phyloP scores from a whole-genome alignment of 1,284 basidiomycete species.

The Pulveroboletus sp. region DNA sequence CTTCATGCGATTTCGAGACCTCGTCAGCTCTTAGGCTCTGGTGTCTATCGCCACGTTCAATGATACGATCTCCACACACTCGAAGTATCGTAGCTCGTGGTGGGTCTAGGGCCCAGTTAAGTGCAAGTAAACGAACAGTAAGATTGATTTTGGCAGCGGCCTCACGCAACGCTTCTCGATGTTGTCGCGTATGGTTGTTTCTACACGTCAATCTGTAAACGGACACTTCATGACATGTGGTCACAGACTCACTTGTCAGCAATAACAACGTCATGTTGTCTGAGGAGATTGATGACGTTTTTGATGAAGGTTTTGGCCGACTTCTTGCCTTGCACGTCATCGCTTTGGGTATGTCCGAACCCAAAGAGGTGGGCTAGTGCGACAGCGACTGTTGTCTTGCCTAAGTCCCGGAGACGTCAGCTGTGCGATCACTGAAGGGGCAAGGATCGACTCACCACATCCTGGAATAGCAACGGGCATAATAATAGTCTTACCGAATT shows the following conservation, averaged over 20 bases:
- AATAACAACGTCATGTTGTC: conserved; percentile 75
- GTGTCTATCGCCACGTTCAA: conserved; percentile 78
- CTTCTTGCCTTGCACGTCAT: conserved; percentile 85
- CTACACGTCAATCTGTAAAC: conserved; percentile 41
- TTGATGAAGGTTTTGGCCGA: conserved; percentile 75
- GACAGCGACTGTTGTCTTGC: conserved; percentile 86
- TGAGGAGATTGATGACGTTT: conserved; percentile 68
- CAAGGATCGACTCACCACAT: conserved; percentile 61
- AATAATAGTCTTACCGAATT: conserved; percentile 80
- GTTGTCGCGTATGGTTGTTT: conserved; percentile 85
- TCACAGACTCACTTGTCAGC: conserved; percentile 75
- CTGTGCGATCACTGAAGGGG: not conserved
- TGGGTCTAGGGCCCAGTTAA: conserved; percentile 72
- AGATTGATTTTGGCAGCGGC: conserved; percentile 45
- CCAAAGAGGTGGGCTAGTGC: conserved; percentile 79
- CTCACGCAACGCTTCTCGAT: conserved; percentile 69
- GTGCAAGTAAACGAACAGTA: conserved; percentile 71
- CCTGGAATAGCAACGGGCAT: conserved; percentile 92
- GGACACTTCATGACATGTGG: not conserved
- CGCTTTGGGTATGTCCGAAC: conserved; percentile 90
- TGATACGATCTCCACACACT: conserved; percentile 76
- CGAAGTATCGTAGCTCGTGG: conserved; percentile 63
- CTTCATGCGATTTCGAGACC: conserved; percentile 64
- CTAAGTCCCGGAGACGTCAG: conserved; percentile 41
- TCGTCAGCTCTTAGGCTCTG: conserved; percentile 73